phyloP scores from a whole-genome alignment of 2,329 filamentous ascomycete genomes.

The Bipolaris oryzae region DNA sequence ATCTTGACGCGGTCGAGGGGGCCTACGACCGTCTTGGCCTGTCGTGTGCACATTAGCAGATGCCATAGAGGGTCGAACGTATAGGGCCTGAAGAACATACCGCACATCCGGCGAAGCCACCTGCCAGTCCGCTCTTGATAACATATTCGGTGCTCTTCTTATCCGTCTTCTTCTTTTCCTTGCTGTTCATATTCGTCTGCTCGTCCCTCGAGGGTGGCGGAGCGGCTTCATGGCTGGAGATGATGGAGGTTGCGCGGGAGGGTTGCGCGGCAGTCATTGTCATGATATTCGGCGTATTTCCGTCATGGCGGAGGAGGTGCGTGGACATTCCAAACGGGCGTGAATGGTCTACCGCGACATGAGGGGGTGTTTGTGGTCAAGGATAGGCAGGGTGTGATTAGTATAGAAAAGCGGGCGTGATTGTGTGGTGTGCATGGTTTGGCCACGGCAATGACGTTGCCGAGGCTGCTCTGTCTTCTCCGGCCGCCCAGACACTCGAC shows the following conservation, averaged over 20 bases:
- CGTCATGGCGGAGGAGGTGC: slow-evolving; percentile 47
- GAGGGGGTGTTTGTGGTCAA: slow-evolving; percentile 1
- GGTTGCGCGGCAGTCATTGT: slow-evolving; percentile 37
- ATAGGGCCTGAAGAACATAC: slow-evolving; percentile 55
- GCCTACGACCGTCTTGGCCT: slow-evolving; percentile 95
- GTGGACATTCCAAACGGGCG: slow-evolving; percentile 45
- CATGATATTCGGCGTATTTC: slow-evolving; percentile 41
- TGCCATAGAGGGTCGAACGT: slow-evolving; percentile 37
- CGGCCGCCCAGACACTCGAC: slow-evolving; percentile 5
- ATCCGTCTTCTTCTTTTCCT: slow-evolving; percentile 55
- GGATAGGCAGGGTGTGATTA: slow-evolving; percentile 1
- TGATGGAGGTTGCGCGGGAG: slow-evolving; percentile 21
- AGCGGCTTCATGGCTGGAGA: slow-evolving; percentile 59
- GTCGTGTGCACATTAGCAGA: slow-evolving; percentile 20
- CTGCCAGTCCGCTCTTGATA: slow-evolving; percentile 81
- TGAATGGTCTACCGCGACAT: slow-evolving; percentile 31
- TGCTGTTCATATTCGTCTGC: neutral
- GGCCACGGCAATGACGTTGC: slow-evolving; percentile 16
- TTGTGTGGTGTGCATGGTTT: slow-evolving; percentile 16
- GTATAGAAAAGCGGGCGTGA: slow-evolving; percentile 10
- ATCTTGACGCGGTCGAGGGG: slow-evolving; percentile 98
- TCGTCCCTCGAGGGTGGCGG: slow-evolving; percentile 46
- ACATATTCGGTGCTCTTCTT: slow-evolving; percentile 84
- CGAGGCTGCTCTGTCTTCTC: slow-evolving; percentile 17
- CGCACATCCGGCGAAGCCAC: slow-evolving; percentile 88